Percentiles rank a stretch among this genome's conserved stretches.
Conservation (phyloP, 2,329 filamentous ascomycete genomes). For the Hypoxylon sp. region DNA sequence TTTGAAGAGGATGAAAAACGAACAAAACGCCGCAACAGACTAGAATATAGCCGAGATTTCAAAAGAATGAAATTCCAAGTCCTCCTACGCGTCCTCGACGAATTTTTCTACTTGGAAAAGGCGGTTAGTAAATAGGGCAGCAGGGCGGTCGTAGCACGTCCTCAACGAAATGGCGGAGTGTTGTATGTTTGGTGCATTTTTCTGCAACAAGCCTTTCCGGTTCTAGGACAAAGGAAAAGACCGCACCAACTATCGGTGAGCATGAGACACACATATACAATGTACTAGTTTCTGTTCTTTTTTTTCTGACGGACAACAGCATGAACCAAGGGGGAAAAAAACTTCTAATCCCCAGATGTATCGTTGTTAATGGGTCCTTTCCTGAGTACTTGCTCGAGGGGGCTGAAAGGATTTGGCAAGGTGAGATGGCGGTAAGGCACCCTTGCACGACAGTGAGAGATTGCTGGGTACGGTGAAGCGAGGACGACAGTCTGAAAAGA, state of each 20-base stretch:
- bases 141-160: slow-evolving; percentile 43
- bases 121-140: slow-evolving; percentile 41
- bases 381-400: slow-evolving; percentile 38
- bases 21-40: slow-evolving; percentile 38
- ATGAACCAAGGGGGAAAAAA: slow-evolving; percentile 35
- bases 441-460: slow-evolving; percentile 34
- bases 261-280: slow-evolving; percentile 51
- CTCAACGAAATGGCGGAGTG: slow-evolving; percentile 49
- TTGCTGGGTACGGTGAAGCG: slow-evolving; percentile 44
- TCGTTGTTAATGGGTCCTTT: slow-evolving; percentile 42
- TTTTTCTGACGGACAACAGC: slow-evolving; percentile 39
- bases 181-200: slow-evolving; percentile 42
- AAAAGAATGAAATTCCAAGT: slow-evolving; percentile 38
- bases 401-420: slow-evolving; percentile 41
- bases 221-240: slow-evolving; percentile 49
- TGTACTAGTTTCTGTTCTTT: slow-evolving; percentile 32
- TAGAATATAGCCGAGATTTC: slow-evolving; percentile 33
- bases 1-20: slow-evolving; percentile 36
- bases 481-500: slow-evolving; percentile 23
- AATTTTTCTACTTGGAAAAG: slow-evolving; percentile 42
- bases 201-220: slow-evolving; percentile 53
- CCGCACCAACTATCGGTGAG: slow-evolving; percentile 53
- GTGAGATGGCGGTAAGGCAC: slow-evolving; percentile 45
- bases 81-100: slow-evolving; percentile 31
- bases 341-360: slow-evolving; percentile 36